Percentiles rank a stretch among this genome's conserved stretches.
These are phyloP conservation scores for Nakataea oryzae DNA, from an alignment of 2,329 filamentous ascomycete species.

Conservation along the genomic window DNA sequence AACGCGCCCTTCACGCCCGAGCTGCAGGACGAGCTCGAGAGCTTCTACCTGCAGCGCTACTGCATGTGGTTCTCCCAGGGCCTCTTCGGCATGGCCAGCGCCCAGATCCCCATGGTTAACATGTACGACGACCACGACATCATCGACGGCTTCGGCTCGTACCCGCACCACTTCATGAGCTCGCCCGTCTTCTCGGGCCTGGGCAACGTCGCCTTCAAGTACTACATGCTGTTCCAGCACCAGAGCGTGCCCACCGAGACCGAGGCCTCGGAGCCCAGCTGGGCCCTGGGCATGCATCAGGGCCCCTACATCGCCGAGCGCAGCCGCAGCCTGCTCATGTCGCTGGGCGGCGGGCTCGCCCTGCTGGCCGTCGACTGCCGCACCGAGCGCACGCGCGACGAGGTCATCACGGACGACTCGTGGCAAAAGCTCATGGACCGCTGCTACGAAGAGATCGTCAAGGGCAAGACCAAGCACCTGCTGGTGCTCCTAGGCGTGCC, in stretches of 20 bases:
- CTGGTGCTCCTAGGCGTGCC: constrained; percentile 79
- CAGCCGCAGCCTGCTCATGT: constrained; percentile 79
- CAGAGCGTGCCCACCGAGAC: constrained; percentile 78
- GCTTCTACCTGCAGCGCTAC: constrained; percentile 81
- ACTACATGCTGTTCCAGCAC: constrained; percentile 97
- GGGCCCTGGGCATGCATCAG: constrained; percentile 68
- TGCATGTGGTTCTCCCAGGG: constrained; percentile 95
- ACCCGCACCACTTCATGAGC: constrained; percentile 83
- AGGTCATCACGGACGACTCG: constrained; percentile 69
- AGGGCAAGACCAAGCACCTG: constrained; percentile 80
- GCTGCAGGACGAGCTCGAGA: constrained; percentile 81
- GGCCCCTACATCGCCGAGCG: constrained; percentile 86
- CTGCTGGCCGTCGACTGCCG: constrained; percentile 85
- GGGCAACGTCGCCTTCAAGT: constrained; percentile 90
- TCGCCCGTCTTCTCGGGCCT: constrained; percentile 83
- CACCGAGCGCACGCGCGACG: constrained; percentile 77
- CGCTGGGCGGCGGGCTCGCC: constrained; percentile 65
- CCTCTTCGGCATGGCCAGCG: constrained; percentile 81
- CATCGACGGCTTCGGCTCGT: constrained; percentile 87
- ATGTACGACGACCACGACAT: constrained; percentile 95
- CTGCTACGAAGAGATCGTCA: constrained; percentile 69
- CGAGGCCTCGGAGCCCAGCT: constrained; percentile 77
- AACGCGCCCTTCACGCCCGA: constrained; percentile 65
- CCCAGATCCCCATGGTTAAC: constrained; percentile 97
- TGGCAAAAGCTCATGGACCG: constrained; percentile 83